Evolutionary conservation across 2,329 filamentous ascomycete genomes (phyloP).

Genomic region (Pseudogymnoascus sp.): DNA sequence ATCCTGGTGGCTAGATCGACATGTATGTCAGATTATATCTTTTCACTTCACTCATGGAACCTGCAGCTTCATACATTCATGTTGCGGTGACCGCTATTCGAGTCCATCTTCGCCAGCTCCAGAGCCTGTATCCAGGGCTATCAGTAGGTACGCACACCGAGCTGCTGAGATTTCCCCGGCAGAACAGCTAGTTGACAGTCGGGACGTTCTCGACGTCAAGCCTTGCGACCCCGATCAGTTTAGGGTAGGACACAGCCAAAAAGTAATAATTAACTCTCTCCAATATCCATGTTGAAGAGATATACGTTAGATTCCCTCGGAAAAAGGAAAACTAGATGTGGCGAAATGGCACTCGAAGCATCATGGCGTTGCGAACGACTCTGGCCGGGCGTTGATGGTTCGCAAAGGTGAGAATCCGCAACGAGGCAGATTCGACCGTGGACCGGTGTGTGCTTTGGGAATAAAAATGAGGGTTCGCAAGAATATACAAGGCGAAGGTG

Average conservation of each 20-base stretch:
- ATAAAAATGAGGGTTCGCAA: background rate
- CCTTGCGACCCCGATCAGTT: background rate
- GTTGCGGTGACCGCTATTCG: background rate
- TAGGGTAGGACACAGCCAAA: background rate
- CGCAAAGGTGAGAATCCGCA: background rate
- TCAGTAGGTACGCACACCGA: background rate
- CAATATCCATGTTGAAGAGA: constrained; percentile 1
- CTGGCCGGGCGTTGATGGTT: background rate
- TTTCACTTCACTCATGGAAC: background rate
- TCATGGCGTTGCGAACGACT: constrained; percentile 5
- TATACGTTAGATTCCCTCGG: background rate
- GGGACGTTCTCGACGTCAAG: background rate
- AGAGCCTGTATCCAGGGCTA: background rate
- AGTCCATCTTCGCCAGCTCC: background rate
- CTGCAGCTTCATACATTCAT: background rate
- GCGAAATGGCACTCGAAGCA: background rate
- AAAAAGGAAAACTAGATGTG: background rate
- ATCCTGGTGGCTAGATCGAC: background rate
- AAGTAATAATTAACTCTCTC: background rate
- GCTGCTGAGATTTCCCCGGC: background rate
- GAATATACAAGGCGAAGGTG: background rate
- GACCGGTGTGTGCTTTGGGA: background rate
- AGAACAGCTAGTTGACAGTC: background rate
- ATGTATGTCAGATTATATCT: background rate
- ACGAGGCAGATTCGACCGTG: background rate